Conservation (phyloP, 768 basidiomycete genomes). For the Agrocybe pediades region DNA sequence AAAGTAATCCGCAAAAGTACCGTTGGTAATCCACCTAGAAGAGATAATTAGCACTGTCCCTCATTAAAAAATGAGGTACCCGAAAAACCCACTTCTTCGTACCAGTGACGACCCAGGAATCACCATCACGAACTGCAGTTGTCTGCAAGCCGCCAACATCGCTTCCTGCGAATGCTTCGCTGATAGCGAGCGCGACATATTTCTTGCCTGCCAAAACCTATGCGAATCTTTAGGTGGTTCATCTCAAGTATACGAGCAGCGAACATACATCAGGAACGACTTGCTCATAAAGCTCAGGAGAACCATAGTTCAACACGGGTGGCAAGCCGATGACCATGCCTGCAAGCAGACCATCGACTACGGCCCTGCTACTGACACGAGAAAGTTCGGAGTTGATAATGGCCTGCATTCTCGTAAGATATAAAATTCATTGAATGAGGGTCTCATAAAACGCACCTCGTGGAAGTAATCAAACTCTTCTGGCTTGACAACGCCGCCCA, state of each 20-base stretch:
- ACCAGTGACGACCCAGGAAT: constrained; percentile 86
- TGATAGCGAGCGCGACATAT: constrained; percentile 87
- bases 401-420: constrained; percentile 40
- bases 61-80: not conserved
- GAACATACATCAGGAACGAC: constrained; percentile 67
- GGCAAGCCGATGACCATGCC: constrained; percentile 88
- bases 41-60: not conserved
- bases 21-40: constrained; percentile 88
- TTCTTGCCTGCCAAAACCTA: constrained; percentile 70
- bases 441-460: constrained; percentile 49
- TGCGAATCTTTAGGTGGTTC: not conserved
- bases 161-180: constrained; percentile 91
- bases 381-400: constrained; percentile 83
- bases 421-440: not conserved
- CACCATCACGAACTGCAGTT: constrained; percentile 82
- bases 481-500: constrained; percentile 74
- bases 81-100: constrained; percentile 75
- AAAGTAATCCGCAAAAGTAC: constrained; percentile 83
- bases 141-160: constrained; percentile 86
- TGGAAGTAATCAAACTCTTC: constrained; percentile 96
- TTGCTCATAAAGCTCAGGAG: constrained; percentile 66
- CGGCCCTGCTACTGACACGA: constrained; percentile 83
- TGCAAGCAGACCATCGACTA: constrained; percentile 83
- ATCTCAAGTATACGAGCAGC: not conserved
- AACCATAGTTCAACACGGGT: constrained; percentile 86